phyloP scores from a whole-genome alignment of 495 filamentous ascomycete genomes.

The Aspergillus steynii region DNA sequence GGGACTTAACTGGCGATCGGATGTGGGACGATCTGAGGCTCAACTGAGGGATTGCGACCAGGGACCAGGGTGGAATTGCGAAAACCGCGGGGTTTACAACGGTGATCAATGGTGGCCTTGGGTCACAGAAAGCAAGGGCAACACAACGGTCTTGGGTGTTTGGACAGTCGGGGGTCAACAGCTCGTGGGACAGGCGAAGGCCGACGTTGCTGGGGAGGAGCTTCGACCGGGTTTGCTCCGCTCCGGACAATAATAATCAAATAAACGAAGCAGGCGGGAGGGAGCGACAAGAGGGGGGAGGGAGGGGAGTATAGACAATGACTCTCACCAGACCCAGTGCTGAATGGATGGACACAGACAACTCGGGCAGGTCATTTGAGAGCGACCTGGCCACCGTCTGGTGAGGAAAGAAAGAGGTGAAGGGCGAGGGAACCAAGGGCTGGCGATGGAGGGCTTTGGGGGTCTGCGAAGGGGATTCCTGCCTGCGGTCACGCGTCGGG shows the following conservation, averaged over 20 bases:
- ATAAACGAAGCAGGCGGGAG: conserved; percentile 16
- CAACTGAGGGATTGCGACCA: conserved; percentile 23
- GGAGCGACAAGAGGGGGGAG: conserved; percentile 16
- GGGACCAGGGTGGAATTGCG: conserved; percentile 18
- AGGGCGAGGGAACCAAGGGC: conserved; percentile 29
- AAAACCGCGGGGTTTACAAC: conserved; percentile 10
- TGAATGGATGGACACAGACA: conserved; percentile 15
- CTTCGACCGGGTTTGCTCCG: conserved; percentile 19
- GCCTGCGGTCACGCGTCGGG: conserved; percentile 45
- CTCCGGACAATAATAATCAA: conserved; percentile 22
- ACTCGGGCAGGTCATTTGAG: conserved; percentile 27
- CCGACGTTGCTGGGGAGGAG: neutral
- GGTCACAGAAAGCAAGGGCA: too few species aligned
- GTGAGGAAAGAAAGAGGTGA: conserved; percentile 25
- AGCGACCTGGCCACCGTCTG: conserved; percentile 29
- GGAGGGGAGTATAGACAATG: conserved; percentile 5
- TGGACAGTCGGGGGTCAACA: conserved; percentile 12
- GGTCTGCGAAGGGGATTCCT: conserved; percentile 34
- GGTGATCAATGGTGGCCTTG: neutral
- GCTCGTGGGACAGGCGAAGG: conserved; percentile 3
- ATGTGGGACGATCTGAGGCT: conserved; percentile 13
- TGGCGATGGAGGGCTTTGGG: conserved; percentile 19
- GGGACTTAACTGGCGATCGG: conserved; percentile 22
- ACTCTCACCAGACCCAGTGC: conserved; percentile 25
- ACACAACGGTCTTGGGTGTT: neutral